Evolutionary conservation across 2,329 filamentous ascomycete species (phyloP).

Genomic region (Ascochyta lentis): DNA sequence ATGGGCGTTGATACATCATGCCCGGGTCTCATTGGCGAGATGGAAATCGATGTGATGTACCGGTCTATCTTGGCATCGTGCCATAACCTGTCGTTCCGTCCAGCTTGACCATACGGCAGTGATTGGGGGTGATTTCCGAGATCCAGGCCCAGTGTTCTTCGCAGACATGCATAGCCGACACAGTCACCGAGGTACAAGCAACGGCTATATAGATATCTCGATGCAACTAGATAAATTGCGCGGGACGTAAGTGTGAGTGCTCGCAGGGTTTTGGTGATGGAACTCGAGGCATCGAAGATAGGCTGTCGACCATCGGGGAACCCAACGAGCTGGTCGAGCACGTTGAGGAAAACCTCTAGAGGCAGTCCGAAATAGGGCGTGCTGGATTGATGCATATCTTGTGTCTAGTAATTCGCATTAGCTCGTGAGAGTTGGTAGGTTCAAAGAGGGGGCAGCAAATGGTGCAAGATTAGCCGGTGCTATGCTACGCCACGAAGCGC

Average conservation of each 20-base stretch:
- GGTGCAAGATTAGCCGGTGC: not conserved
- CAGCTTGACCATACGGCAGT: constrained; percentile 28
- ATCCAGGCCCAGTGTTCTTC: constrained; percentile 33
- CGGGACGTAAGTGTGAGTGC: constrained; percentile 35
- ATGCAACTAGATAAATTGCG: constrained; percentile 27
- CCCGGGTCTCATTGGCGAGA: constrained; percentile 25
- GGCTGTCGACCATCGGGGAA: constrained; percentile 21
- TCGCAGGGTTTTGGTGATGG: constrained; percentile 33
- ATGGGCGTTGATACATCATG: constrained; percentile 15
- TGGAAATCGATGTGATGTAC: constrained; percentile 30
- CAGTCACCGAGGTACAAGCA: constrained; percentile 35
- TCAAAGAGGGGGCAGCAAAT: not conserved
- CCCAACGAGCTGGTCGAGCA: constrained; percentile 39
- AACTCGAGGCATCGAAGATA: constrained; percentile 28
- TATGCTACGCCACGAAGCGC: not conserved
- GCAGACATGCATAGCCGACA: constrained; percentile 26
- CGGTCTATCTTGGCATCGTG: constrained; percentile 9
- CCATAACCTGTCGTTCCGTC: constrained; percentile 29
- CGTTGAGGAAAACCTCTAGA: constrained; percentile 32
- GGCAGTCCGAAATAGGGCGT: constrained; percentile 19
- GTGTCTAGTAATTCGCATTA: too few species aligned
- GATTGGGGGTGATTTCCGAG: constrained; percentile 30
- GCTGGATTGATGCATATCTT: not conserved
- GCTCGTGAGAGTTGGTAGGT: too few species aligned
- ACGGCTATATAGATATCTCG: constrained; percentile 34